A percentile compares a stretch with the other conserved stretches of the same genome.
Evolutionary conservation across 108 stramenopile genomes (phyloP).

Genomic region (Halocafeteria seosinensis): DNA sequence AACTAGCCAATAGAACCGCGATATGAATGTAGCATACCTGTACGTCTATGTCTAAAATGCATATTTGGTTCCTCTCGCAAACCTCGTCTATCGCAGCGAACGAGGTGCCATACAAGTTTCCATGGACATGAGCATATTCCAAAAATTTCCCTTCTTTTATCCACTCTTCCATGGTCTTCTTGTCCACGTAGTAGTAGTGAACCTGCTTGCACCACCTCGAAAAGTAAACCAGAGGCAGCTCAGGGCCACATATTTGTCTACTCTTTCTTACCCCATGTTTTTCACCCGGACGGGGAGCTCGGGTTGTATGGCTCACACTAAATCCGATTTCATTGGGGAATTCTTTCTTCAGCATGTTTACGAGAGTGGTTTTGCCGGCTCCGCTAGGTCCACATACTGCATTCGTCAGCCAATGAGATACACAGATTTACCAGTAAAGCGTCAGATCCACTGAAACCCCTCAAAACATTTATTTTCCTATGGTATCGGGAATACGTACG

Average conservation of each 20-base stretch:
- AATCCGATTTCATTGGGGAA: constrained; percentile 29
- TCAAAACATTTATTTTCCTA: no score
- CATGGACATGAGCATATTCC: constrained; percentile 83
- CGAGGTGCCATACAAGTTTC: constrained; percentile 83
- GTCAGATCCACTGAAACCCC: no score
- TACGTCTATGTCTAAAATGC: constrained; percentile 81
- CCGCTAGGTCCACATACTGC: constrained; percentile 38
- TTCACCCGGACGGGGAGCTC: constrained; percentile 64
- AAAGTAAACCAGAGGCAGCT: not conserved
- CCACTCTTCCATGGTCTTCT: constrained; percentile 57
- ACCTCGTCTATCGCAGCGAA: constrained; percentile 54
- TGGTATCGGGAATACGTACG: no score
- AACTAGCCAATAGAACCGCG: no score
- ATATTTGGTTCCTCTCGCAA: constrained; percentile 54
- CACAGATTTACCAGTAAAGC: no score
- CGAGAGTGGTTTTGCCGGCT: constrained; percentile 41
- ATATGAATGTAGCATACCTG: constrained; percentile 24
- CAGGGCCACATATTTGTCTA: not conserved
- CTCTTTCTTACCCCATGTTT: constrained; percentile 22
- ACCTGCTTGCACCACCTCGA: constrained; percentile 14
- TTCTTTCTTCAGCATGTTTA: constrained; percentile 22
- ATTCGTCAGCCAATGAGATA: no score
- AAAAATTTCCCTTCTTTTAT: constrained; percentile 50
- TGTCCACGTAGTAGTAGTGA: constrained; percentile 69
- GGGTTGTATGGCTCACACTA: constrained; percentile 68